A percentile compares a stretch with the other conserved stretches of the same genome.
Conservation (phyloP, 305 asterid genomes). For the Solanum hybrid region DNA sequence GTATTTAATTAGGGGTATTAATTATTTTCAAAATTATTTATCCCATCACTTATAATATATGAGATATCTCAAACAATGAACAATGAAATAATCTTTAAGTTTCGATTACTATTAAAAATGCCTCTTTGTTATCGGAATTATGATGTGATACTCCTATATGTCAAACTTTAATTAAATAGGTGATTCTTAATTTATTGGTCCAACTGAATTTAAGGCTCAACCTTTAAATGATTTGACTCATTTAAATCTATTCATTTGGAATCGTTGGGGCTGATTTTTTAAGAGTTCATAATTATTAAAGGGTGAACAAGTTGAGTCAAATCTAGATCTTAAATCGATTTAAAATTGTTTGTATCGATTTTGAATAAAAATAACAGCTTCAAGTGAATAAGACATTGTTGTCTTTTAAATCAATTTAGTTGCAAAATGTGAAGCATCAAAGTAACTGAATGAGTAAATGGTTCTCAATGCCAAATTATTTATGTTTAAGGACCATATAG, state of each 20-base stretch:
- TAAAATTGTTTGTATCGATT: not conserved
- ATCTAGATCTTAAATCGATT: not conserved
- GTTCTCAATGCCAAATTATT: not conserved
- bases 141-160: not conserved
- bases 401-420: not conserved
- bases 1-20: not conserved
- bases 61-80: not conserved
- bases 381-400: not conserved
- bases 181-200: not conserved
- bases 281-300: not conserved
- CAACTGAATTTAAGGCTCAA: not conserved
- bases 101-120: not conserved
- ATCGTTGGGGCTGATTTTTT: not conserved
- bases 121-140: not conserved
- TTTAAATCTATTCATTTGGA: not conserved
- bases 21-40: not conserved
- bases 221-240: not conserved
- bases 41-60: not conserved
- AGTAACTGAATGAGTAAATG: not conserved
- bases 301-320: not conserved
- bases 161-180: not conserved
- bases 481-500: not conserved
- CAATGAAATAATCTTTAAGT: not conserved
- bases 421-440: not conserved
- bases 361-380: not conserved